A percentile compares a stretch with the other conserved stretches of the same genome.
Conservation (phyloP, 345 rosid genomes). For the Lenwebbia sp. region DNA sequence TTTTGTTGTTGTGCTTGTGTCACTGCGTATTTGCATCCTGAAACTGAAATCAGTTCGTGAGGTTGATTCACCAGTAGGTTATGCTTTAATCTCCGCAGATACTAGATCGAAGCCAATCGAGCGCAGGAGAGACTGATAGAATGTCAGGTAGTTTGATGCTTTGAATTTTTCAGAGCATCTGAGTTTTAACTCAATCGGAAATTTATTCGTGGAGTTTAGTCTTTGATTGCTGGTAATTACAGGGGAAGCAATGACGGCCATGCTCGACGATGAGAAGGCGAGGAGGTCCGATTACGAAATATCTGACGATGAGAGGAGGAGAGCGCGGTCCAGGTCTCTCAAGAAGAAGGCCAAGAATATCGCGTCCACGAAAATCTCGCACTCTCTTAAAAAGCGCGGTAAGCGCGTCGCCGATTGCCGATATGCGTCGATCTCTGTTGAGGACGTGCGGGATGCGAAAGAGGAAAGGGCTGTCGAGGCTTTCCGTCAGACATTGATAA, state of each 20-base stretch:
- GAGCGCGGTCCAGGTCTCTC: slow-evolving; percentile 40
- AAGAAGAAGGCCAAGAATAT: slow-evolving; percentile 66
- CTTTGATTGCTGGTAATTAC: neutral
- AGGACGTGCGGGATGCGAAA: slow-evolving; percentile 72
- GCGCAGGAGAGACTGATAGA: neutral
- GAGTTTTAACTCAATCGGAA: neutral
- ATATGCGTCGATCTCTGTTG: slow-evolving; percentile 38
- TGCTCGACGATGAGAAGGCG: slow-evolving; percentile 31
- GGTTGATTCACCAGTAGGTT: neutral
- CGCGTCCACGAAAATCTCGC: slow-evolving; percentile 62
- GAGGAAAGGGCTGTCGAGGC: slow-evolving; percentile 66
- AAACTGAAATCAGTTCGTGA: neutral
- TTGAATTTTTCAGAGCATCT: neutral
- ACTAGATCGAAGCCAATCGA: neutral
- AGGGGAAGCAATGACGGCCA: slow-evolving; percentile 36
- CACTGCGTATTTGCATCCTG: neutral
- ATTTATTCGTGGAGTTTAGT: neutral
- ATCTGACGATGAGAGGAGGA: slow-evolving; percentile 56
- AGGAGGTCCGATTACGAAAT: slow-evolving; percentile 38
- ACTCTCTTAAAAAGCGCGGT: slow-evolving; percentile 60
- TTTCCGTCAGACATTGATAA: slow-evolving; percentile 55
- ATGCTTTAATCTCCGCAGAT: neutral
- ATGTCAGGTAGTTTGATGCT: neutral
- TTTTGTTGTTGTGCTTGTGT: neutral
- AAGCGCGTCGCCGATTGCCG: slow-evolving; percentile 52